These are phyloP conservation scores for Lantana camara DNA, from an alignment of 257 asterid genomes.

Conservation along the genomic window DNA sequence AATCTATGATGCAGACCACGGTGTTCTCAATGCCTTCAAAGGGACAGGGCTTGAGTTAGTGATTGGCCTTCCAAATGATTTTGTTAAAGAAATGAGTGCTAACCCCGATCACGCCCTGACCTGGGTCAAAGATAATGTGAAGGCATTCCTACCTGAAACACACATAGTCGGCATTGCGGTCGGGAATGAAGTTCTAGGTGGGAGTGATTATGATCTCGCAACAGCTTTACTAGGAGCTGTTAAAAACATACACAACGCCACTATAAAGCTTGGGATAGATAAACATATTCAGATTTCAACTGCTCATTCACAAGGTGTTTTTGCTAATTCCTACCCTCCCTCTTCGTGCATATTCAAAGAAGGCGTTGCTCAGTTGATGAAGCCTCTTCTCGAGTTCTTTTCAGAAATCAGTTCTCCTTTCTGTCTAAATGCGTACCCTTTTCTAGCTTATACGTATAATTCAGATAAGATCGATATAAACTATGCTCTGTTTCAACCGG, in stretches of 20 bases:
- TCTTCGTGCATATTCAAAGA: constrained; percentile 80
- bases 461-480: constrained; percentile 71
- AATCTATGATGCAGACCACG: constrained; percentile 76
- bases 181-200: constrained; percentile 83
- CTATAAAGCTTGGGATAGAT: constrained; percentile 59
- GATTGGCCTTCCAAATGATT: constrained; percentile 75
- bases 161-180: constrained; percentile 81
- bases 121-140: constrained; percentile 91
- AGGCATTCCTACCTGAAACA: constrained; percentile 84
- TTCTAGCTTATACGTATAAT: constrained; percentile 76
- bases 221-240: constrained; percentile 68
- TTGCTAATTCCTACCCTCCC: constrained; percentile 81
- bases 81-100: constrained; percentile 67
- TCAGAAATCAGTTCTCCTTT: constrained; percentile 80
- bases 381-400: constrained; percentile 85
- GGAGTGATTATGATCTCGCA: constrained; percentile 50
- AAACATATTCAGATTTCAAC: constrained; percentile 70
- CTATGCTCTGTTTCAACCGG: constrained; percentile 83
- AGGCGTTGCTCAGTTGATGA: constrained; percentile 67
- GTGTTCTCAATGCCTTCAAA: constrained; percentile 80
- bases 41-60: constrained; percentile 91
- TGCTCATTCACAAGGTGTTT: constrained; percentile 81
- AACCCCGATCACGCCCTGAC: constrained; percentile 69
- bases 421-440: constrained; percentile 91
- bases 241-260: constrained; percentile 76